Evolutionary conservation across 1,284 basidiomycete genomes (phyloP), one percentile per base, ranked within the genome.

Genomic region (Ceratobasidium sp.): DNA sequence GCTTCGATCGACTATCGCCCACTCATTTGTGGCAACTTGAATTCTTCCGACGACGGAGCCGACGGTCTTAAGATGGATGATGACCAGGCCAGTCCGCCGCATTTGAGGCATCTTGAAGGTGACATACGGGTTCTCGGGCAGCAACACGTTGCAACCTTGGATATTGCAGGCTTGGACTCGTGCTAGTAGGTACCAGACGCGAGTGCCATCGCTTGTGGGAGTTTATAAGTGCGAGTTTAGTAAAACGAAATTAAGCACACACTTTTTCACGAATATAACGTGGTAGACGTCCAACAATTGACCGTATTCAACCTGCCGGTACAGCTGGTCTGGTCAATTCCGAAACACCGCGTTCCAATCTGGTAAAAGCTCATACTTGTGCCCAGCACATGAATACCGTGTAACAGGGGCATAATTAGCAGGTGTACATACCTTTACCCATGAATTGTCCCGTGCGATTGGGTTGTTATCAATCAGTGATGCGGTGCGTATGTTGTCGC

Each of bases 241-340:
- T 46, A 79, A 54, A 22, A 74, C 51, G 16, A 66, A 59, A 24
- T 7, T 39, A 69, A 43, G 19, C 75, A 74, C 29, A 80, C 49
- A 1, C 29, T 27, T 7, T 34, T 34, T 8, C 8, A 34, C 34
- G 8, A 34, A 34, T 3, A 34, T 34, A 11, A 80, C 71, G 5
- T 78, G 74, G 27, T 77, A 66, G n/a, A 80, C 76, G 48, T 78
- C 54, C 34, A 76, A 75, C 13, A 80, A 76, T 65, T 79, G 78
- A 13, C 79, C 78, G 74, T 77, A 80, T 68, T 78, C 77, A 2
- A 34, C 69, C 37, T 19, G 16, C 22, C 48, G 48, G 48, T 19
- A 16, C 16, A 11, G 48, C 5, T 16, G 16, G 48, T 49, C 48
- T 13, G 48, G 48, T 13, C 14, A 13, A 4, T 3, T 49, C 22